Evolutionary conservation across 106 monocot species (phyloP).

Genomic region (Phalaenopsis equestris): DNA sequence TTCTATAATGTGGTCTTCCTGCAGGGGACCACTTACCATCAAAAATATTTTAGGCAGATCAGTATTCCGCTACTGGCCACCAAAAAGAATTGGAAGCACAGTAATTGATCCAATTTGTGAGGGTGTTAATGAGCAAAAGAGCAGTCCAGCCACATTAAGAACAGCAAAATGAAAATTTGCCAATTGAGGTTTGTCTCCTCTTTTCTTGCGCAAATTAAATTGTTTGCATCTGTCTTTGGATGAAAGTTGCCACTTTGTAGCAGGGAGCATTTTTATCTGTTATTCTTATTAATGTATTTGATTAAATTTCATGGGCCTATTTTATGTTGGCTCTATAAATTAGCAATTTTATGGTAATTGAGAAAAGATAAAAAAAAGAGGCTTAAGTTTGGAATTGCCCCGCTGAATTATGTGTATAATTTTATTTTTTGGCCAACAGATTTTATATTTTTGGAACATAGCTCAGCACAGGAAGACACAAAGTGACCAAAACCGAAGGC

Average conservation of each 20-base stretch:
- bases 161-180: not conserved
- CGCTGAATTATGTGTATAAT: too few relatives aligned
- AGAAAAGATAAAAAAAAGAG: too few relatives aligned
- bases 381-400: too few relatives aligned
- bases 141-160: constrained; percentile 8
- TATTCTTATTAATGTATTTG: not conserved
- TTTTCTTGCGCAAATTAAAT: not conserved
- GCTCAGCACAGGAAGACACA: too few relatives aligned
- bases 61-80: constrained; percentile 93
- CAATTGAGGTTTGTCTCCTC: not conserved
- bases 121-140: not conserved
- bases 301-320: not conserved
- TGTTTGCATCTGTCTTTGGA: not conserved
- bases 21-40: constrained; percentile 87
- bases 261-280: not conserved
- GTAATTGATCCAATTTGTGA: constrained; percentile 19
- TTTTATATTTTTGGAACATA: too few relatives aligned
- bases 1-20: constrained; percentile 1
- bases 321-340: not conserved
- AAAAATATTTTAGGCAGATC: constrained; percentile 90
- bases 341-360: too few relatives aligned
- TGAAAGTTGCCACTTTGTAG: not conserved
- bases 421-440: too few relatives aligned
- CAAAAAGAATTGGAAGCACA: constrained; percentile 65
- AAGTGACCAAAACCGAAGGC: too few relatives aligned